Evolutionary conservation across 805 yeast species (phyloP).

Genomic region (Lipomyces yamadae): DNA sequence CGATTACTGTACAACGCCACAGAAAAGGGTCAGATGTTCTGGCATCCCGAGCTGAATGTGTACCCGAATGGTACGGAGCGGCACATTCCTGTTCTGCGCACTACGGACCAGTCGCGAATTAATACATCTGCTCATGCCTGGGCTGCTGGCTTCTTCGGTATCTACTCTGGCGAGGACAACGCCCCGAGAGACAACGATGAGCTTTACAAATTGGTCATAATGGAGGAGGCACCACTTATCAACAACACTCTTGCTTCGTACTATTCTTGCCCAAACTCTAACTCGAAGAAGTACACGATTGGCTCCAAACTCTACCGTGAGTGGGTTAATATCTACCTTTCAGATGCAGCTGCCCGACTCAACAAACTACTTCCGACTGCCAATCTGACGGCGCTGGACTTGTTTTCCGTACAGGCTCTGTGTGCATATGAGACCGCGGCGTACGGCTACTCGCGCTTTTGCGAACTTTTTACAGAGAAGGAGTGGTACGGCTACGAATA

Average conservation of each 20-base stretch:
- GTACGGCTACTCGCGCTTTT: slow-evolving; percentile 67
- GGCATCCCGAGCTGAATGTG: slow-evolving; percentile 42
- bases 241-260: slow-evolving; percentile 50
- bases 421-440: slow-evolving; percentile 80
- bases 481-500: slow-evolving; percentile 70
- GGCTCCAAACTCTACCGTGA: slow-evolving; percentile 42
- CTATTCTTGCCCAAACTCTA: slow-evolving; percentile 48
- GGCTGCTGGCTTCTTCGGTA: slow-evolving; percentile 53
- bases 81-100: slow-evolving; percentile 47
- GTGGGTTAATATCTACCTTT: slow-evolving; percentile 54
- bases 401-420: slow-evolving; percentile 57
- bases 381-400: slow-evolving; percentile 58
- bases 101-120: slow-evolving; percentile 50
- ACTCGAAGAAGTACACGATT: slow-evolving; percentile 37
- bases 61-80: slow-evolving; percentile 44
- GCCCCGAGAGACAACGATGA: slow-evolving; percentile 41
- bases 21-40: slow-evolving; percentile 40
- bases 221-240: slow-evolving; percentile 43
- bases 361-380: slow-evolving; percentile 55
- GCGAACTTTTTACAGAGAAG: slow-evolving; percentile 68
- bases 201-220: slow-evolving; percentile 45
- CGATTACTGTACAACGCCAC: slow-evolving; percentile 45
- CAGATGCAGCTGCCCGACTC: slow-evolving; percentile 61
- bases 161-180: slow-evolving; percentile 44
- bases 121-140: slow-evolving; percentile 50